Conservation (phyloP, 2,329 filamentous ascomycete species). For the Aspergillus ochraceus region DNA sequence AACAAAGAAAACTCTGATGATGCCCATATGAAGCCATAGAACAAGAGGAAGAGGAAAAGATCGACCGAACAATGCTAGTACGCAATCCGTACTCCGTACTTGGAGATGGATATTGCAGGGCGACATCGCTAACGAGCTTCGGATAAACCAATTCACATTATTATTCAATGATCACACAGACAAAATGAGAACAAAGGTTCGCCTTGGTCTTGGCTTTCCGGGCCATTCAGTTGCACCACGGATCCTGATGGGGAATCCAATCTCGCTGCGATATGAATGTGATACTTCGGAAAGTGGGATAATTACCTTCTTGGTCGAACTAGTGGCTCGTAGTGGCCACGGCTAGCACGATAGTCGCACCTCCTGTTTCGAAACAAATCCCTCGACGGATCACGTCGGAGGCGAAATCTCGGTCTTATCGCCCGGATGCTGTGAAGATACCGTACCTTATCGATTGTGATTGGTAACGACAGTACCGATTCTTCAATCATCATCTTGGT, state of each 20-base stretch:
- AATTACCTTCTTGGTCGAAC: not conserved
- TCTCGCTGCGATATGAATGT: not conserved
- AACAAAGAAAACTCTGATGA: not conserved
- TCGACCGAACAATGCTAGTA: not conserved
- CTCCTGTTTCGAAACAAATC: conserved; percentile 4
- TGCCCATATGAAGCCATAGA: not conserved
- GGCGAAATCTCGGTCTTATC: not conserved
- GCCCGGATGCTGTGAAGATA: not conserved
- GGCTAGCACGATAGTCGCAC: not conserved
- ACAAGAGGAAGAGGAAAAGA: not conserved
- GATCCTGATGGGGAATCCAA: not conserved
- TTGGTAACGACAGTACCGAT: not conserved
- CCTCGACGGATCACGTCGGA: not conserved
- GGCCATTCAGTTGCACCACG: not conserved
- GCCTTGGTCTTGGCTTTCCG: not conserved
- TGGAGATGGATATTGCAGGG: not conserved
- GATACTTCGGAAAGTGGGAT: not conserved
- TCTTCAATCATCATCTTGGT: not conserved
- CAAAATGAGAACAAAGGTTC: not conserved
- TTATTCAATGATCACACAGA: no score
- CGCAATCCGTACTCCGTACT: not conserved
- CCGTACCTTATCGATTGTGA: not conserved
- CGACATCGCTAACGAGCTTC: not conserved
- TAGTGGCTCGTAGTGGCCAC: not conserved
- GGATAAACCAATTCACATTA: not conserved